A percentile compares a stretch with the other conserved stretches of the same genome.
phyloP scores from a whole-genome alignment of 768 basidiomycete species.

The Auriscalpium microsporum region DNA sequence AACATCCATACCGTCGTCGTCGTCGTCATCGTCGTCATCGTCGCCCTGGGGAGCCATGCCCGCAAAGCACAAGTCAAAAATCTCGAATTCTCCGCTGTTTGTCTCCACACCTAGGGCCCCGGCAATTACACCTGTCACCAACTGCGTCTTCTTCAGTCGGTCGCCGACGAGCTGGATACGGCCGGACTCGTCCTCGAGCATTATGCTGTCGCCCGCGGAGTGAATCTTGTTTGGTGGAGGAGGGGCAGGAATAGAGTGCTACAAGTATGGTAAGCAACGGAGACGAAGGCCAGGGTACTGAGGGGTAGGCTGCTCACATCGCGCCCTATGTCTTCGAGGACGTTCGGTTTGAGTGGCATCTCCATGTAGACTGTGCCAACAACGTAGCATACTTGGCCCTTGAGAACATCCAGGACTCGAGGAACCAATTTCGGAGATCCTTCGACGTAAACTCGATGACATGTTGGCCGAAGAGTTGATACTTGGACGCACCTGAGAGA shows the following conservation, averaged over 20 bases:
- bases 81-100: conserved; percentile 84
- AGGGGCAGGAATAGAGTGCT: conserved; percentile 83
- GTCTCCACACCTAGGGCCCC: conserved; percentile 90
- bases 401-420: conserved; percentile 79
- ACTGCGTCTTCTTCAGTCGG: conserved; percentile 42
- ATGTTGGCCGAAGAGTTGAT: neutral
- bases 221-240: conserved; percentile 67
- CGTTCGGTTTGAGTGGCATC: conserved; percentile 97
- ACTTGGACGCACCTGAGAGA: conserved; percentile 28
- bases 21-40: conserved; percentile 17
- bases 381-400: conserved; percentile 81
- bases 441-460: conserved; percentile 20
- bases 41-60: conserved; percentile 65
- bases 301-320: conserved; percentile 52
- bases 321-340: conserved; percentile 89
- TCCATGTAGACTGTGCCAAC: conserved; percentile 97
- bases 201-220: conserved; percentile 70
- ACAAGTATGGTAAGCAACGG: neutral
- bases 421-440: conserved; percentile 65
- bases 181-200: conserved; percentile 95
- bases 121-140: conserved; percentile 90
- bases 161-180: conserved; percentile 83
- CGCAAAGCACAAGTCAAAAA: conserved; percentile 79
- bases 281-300: too few species aligned
- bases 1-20: conserved; percentile 50